These are phyloP conservation scores for Oxalis stricta DNA, from an alignment of 441 rosid genomes.

Conservation along the genomic window DNA sequence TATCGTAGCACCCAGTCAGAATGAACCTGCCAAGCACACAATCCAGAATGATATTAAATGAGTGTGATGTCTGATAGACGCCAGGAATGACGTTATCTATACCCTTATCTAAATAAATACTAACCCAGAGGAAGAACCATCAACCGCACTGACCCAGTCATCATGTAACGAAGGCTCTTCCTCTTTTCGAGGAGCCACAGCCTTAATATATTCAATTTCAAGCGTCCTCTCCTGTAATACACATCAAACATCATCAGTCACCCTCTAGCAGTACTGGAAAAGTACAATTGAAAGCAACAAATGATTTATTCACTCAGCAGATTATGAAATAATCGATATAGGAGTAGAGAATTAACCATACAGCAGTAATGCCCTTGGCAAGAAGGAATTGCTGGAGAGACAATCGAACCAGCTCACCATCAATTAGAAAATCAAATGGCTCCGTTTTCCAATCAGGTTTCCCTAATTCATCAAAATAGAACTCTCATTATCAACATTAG, in stretches of 20 bases:
- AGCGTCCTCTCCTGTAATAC: slow-evolving; percentile 61
- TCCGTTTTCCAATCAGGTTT: slow-evolving; percentile 56
- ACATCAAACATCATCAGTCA: background rate
- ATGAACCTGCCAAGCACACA: slow-evolving; percentile 58
- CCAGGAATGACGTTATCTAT: background rate
- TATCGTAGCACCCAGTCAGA: slow-evolving; percentile 86
- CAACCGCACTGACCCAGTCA: slow-evolving; percentile 96
- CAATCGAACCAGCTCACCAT: slow-evolving; percentile 91
- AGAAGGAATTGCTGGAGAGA: slow-evolving; percentile 75
- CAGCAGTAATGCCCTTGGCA: slow-evolving; percentile 90
- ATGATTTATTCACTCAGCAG: no score
- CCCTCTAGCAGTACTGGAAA: no score
- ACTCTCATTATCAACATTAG: no score
- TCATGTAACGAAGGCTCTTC: slow-evolving; percentile 80
- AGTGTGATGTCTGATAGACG: no score
- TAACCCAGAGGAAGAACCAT: slow-evolving; percentile 67
- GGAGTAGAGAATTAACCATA: no score
- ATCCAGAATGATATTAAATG: slow-evolving; percentile 6
- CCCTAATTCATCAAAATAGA: slow-evolving; percentile 16
- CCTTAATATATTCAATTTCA: slow-evolving; percentile 89
- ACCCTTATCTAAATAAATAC: background rate
- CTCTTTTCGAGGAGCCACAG: slow-evolving; percentile 72
- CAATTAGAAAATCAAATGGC: slow-evolving; percentile 82
- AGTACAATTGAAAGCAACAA: no score
- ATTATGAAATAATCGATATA: no score